A percentile compares a stretch with the other conserved stretches of the same genome.
Conservation (phyloP, 495 filamentous ascomycete species). For the Aspergillus leporis region DNA sequence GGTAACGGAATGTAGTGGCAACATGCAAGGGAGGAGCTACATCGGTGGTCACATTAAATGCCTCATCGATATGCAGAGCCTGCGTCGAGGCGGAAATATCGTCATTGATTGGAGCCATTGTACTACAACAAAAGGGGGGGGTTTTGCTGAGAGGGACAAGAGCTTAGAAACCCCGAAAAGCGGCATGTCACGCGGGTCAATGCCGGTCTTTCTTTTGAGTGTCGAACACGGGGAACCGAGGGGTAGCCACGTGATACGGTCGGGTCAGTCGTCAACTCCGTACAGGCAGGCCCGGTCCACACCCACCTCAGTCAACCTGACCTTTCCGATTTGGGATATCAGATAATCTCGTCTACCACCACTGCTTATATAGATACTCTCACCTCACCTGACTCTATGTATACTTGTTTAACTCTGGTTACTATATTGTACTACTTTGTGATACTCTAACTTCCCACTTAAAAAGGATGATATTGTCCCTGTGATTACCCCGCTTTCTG, state of each 20-base stretch:
- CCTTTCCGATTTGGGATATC: too few relatives aligned
- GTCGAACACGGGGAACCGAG: background rate
- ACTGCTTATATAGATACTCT: too few relatives aligned
- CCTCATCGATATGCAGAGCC: slow-evolving; percentile 86
- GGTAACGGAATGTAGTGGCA: slow-evolving; percentile 86
- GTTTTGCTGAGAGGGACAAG: slow-evolving; percentile 13
- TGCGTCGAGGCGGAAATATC: slow-evolving; percentile 55
- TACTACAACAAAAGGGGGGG: slow-evolving; percentile 23
- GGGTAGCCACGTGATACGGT: slow-evolving; percentile 12
- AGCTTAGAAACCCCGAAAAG: slow-evolving; percentile 8
- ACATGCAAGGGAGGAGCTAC: slow-evolving; percentile 86
- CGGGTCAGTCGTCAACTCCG: slow-evolving; percentile 1
- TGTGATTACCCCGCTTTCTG: too few relatives aligned
- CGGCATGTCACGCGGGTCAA: background rate
- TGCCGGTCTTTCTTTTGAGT: slow-evolving; percentile 3
- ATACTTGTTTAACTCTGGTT: too few relatives aligned
- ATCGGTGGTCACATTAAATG: slow-evolving; percentile 66
- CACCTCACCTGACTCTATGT: too few relatives aligned
- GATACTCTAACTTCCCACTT: too few relatives aligned
- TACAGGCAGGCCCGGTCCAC: too few relatives aligned
- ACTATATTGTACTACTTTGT: too few relatives aligned
- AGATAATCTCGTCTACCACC: too few relatives aligned
- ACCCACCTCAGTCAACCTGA: too few relatives aligned
- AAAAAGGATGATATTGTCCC: too few relatives aligned
- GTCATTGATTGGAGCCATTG: slow-evolving; percentile 33